Percentiles rank a stretch among this genome's conserved stretches.
Evolutionary conservation across 78 protist species (phyloP).

Genomic region (Guillardia theta): DNA sequence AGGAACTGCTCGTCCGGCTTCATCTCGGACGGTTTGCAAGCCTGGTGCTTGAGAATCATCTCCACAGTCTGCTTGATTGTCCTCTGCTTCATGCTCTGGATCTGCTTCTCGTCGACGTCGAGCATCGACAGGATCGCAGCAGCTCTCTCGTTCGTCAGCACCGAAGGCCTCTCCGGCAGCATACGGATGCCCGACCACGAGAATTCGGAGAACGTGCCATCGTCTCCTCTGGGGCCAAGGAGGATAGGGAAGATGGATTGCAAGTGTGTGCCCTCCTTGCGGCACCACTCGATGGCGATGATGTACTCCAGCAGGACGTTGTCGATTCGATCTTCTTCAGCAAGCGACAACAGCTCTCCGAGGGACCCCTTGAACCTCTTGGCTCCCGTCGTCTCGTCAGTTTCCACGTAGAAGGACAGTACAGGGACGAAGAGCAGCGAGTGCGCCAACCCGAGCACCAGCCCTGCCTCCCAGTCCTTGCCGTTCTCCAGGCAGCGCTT

Average conservation of each 20-base stretch:
- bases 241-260: background rate
- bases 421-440: background rate
- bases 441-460: background rate
- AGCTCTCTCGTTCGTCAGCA: background rate
- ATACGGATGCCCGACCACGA: background rate
- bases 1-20: no score
- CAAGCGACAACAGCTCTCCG: background rate
- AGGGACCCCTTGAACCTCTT: background rate
- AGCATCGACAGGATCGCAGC: background rate
- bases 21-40: no score
- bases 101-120: background rate
- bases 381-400: background rate
- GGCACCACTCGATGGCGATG: background rate
- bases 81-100: background rate
- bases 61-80: background rate
- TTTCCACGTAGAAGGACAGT: background rate
- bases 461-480: background rate
- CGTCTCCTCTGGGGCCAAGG: background rate
- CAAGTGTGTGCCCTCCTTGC: background rate
- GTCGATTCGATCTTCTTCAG: background rate
- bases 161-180: background rate
- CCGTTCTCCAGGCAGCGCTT: no score
- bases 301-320: conserved; percentile 4
- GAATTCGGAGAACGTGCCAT: background rate
- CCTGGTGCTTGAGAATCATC: background rate